phyloP scores from a whole-genome alignment of 768 basidiomycete genomes.

The Cystofilobasidium bisporidii region DNA sequence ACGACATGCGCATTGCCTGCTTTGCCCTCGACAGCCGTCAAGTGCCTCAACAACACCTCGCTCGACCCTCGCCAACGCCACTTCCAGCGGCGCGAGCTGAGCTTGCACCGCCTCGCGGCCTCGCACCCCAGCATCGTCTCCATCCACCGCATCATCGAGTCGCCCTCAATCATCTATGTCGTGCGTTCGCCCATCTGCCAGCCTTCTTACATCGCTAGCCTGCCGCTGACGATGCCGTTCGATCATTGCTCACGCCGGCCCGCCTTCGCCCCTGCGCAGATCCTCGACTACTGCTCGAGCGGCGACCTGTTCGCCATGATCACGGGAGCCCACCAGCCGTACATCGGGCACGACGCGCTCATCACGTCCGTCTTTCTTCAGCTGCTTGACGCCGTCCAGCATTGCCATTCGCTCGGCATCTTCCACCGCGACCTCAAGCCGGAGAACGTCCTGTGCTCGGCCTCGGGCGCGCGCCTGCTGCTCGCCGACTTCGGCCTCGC shows the following conservation, averaged over 20 bases:
- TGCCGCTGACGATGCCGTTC: too few relatives aligned
- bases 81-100: conserved; percentile 61
- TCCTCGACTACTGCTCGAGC: conserved; percentile 86
- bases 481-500: conserved; percentile 41
- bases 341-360: conserved; percentile 42
- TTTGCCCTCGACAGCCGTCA: conserved; percentile 52
- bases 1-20: neutral
- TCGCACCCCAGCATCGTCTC: conserved; percentile 54
- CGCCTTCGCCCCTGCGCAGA: neutral
- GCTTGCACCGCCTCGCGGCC: conserved; percentile 44
- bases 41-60: conserved; percentile 60
- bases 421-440: conserved; percentile 97
- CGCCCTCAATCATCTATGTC: conserved; percentile 57
- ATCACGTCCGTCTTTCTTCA: conserved; percentile 88
- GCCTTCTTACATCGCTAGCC: too few relatives aligned
- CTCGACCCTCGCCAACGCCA: conserved; percentile 55
- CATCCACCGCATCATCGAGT: conserved; percentile 55
- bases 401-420: conserved; percentile 82
- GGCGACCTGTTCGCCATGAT: conserved; percentile 92
- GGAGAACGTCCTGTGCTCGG: conserved; percentile 48
- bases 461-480: conserved; percentile 18
- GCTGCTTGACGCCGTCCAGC: conserved; percentile 82
- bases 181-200: conserved; percentile 30
- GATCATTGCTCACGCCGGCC: too few relatives aligned
- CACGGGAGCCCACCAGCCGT: conserved; percentile 41